These are phyloP conservation scores for Candida michaelii DNA, from an alignment of 805 yeast genomes.

Conservation along the genomic window DNA sequence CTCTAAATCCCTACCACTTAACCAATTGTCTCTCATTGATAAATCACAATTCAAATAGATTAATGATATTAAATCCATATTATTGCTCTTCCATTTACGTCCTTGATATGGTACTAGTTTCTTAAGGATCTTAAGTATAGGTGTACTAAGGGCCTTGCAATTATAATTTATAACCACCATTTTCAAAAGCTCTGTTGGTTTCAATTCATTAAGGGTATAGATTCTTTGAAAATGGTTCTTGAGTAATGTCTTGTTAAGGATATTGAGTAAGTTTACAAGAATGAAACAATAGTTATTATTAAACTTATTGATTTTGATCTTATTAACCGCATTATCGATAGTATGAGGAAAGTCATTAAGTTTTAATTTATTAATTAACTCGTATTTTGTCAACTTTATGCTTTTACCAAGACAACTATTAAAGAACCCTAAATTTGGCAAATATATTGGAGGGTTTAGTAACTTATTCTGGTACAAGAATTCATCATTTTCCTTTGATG, in stretches of 20 bases:
- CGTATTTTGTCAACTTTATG: slow-evolving; percentile 12
- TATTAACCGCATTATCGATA: slow-evolving; percentile 27
- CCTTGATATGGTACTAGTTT: slow-evolving; percentile 88
- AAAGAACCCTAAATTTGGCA: slow-evolving; percentile 38
- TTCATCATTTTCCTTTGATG: slow-evolving; percentile 26
- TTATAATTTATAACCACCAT: slow-evolving; percentile 55
- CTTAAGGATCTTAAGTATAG: slow-evolving; percentile 72
- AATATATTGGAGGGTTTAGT: slow-evolving; percentile 35
- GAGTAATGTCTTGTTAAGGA: slow-evolving; percentile 57
- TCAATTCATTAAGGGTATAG: slow-evolving; percentile 57
- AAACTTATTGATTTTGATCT: slow-evolving; percentile 23
- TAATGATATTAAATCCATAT: slow-evolving; percentile 90
- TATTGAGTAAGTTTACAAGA: slow-evolving; percentile 51
- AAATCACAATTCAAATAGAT: slow-evolving; percentile 76
- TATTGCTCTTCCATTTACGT: slow-evolving; percentile 87
- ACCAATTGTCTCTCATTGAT: slow-evolving; percentile 81
- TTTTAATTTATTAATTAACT: slow-evolving; percentile 31
- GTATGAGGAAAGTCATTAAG: slow-evolving; percentile 27
- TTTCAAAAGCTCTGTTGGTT: slow-evolving; percentile 62
- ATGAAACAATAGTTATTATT: slow-evolving; percentile 48
- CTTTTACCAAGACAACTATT: slow-evolving; percentile 29
- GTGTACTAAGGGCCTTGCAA: slow-evolving; percentile 61
- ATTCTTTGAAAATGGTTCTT: slow-evolving; percentile 71
- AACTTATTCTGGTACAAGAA: slow-evolving; percentile 38
- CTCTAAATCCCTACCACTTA: slow-evolving; percentile 75